Evolutionary conservation across 306 rosid species (phyloP).

Genomic region (Fagus crenata): DNA sequence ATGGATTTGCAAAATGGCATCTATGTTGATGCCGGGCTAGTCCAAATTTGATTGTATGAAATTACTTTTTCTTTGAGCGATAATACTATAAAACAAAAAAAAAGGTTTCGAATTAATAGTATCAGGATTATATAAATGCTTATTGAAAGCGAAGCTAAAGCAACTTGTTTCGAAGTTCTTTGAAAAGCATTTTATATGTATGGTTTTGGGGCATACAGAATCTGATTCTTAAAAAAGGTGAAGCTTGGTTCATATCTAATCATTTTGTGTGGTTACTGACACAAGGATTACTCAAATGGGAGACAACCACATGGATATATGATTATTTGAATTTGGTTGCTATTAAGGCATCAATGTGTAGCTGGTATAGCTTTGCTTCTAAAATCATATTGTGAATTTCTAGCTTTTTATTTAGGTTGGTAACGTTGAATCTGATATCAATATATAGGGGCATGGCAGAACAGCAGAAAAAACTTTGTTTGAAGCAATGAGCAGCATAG

Average conservation of each 20-base stretch:
- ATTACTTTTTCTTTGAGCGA: background rate
- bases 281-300: background rate
- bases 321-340: background rate
- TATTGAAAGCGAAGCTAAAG: background rate
- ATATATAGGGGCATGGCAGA: background rate
- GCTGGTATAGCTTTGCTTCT: background rate
- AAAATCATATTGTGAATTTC: background rate
- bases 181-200: background rate
- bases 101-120: no score
- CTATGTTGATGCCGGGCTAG: no score
- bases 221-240: background rate
- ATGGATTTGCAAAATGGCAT: background rate
- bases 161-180: background rate
- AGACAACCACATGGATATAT: background rate
- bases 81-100: no score
- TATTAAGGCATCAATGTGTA: background rate
- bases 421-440: background rate
- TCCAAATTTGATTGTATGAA: no score
- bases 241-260: background rate
- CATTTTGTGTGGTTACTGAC: background rate
- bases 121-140: background rate
- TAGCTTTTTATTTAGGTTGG: background rate
- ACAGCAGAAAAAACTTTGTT: background rate
- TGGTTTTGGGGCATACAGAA: background rate
- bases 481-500: background rate